Conservation (phyloP, 306 rosid species). For the Alnus rubra region DNA sequence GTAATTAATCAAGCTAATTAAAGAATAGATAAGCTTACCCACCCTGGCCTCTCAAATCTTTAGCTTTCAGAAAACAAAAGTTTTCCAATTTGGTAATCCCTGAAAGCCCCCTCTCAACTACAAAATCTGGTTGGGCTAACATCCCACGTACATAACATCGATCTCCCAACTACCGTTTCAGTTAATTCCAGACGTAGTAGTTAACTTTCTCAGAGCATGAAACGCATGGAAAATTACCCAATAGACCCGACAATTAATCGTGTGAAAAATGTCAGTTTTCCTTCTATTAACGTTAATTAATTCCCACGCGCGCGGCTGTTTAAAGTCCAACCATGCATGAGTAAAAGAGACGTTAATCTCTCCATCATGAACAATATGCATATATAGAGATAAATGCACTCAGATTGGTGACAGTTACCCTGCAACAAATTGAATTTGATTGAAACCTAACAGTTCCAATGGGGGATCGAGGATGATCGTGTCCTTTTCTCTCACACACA, state of each 20-base stretch:
- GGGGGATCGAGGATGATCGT: too few species aligned
- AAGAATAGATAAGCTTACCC: not conserved
- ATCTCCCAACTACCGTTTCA: not conserved
- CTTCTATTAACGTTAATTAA: not conserved
- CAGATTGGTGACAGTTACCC: too few species aligned
- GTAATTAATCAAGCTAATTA: not conserved
- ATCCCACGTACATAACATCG: not conserved
- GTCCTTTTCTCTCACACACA: too few species aligned
- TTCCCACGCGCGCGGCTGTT: not conserved
- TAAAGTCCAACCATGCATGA: not conserved
- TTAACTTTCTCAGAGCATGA: not conserved
- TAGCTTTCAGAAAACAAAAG: conserved; percentile 6
- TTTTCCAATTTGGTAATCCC: not conserved
- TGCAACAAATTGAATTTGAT: too few species aligned
- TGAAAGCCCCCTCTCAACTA: conserved; percentile 34
- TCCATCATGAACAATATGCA: too few species aligned
- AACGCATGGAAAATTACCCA: not conserved
- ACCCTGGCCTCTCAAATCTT: not conserved
- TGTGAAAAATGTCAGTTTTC: not conserved
- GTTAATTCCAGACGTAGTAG: not conserved
- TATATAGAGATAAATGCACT: too few species aligned
- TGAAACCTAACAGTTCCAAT: too few species aligned
- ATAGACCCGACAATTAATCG: not conserved
- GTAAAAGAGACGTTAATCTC: not conserved
- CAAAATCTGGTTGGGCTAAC: conserved; percentile 12